Conservation (phyloP, 495 filamentous ascomycete species). For the Neurospora africana region DNA sequence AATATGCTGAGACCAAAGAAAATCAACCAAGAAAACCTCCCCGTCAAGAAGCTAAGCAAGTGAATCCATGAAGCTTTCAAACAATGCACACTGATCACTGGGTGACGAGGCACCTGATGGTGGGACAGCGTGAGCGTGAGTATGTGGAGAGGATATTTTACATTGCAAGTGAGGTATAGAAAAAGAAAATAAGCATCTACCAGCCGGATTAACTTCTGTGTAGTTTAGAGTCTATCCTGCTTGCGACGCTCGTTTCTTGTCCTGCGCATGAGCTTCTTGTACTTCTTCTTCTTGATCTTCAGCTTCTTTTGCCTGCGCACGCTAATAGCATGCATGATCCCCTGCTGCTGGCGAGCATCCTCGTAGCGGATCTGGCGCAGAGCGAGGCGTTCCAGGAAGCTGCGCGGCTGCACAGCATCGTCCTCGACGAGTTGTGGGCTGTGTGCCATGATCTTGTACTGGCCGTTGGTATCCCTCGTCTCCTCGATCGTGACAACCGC, state of each 20-base stretch:
- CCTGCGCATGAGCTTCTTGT: conserved; percentile 94
- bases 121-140: background rate
- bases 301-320: conserved; percentile 78
- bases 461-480: conserved; percentile 56
- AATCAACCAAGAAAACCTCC: background rate
- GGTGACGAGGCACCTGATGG: background rate
- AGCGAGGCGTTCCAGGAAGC: conserved; percentile 43
- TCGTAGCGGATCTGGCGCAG: conserved; percentile 38
- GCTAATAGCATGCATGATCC: conserved; percentile 57
- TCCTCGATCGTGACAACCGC: conserved; percentile 76
- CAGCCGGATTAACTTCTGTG: background rate
- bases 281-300: conserved; percentile 99
- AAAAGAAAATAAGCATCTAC: conserved; percentile 2
- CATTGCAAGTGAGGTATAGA: background rate
- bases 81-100: background rate
- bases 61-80: background rate
- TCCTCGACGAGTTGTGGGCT: conserved; percentile 39
- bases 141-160: background rate
- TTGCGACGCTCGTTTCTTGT: conserved; percentile 84
- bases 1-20: background rate
- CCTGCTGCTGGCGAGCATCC: conserved; percentile 26
- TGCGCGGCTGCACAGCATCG: conserved; percentile 22
- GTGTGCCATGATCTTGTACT: conserved; percentile 46
- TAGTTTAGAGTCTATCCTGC: conserved; percentile 51
- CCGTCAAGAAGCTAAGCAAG: background rate